phyloP scores from a whole-genome alignment of 2,329 filamentous ascomycete species.

The Arthroderma uncinatum region DNA sequence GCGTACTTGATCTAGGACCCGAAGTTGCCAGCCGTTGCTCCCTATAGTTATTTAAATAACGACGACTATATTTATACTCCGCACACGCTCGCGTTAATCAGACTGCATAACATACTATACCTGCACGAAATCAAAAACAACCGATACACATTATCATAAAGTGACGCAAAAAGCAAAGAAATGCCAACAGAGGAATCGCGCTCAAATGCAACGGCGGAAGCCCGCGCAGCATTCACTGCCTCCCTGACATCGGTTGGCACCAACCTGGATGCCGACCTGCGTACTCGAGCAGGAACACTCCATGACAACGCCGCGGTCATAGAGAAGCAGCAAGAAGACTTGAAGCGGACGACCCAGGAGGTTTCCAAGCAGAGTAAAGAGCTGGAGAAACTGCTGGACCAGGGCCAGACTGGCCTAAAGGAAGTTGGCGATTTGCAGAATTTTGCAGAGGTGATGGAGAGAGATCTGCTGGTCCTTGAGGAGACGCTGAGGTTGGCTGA shows the following conservation, averaged over 20 bases:
- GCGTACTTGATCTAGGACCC: no score
- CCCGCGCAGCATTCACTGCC: constrained; percentile 34
- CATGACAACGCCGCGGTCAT: constrained; percentile 46
- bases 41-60: no score
- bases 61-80: no score
- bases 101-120: not conserved
- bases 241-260: constrained; percentile 34
- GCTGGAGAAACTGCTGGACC: constrained; percentile 45
- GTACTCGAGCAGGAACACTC: constrained; percentile 45
- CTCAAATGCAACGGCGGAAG: constrained; percentile 31
- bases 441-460: constrained; percentile 52
- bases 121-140: not conserved
- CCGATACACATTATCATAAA: not conserved
- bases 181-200: constrained; percentile 14
- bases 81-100: no score
- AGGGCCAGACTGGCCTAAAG: constrained; percentile 46
- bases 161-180: constrained; percentile 6
- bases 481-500: constrained; percentile 32
- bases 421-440: constrained; percentile 56
- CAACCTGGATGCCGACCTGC: constrained; percentile 44
- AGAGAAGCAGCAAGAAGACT: constrained; percentile 44
- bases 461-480: constrained; percentile 36
- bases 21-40: no score
- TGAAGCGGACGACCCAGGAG: constrained; percentile 40
- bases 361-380: constrained; percentile 44